These are phyloP conservation scores for Leucosporidium scottii DNA, from an alignment of 768 basidiomycete species.

Conservation along the genomic window DNA sequence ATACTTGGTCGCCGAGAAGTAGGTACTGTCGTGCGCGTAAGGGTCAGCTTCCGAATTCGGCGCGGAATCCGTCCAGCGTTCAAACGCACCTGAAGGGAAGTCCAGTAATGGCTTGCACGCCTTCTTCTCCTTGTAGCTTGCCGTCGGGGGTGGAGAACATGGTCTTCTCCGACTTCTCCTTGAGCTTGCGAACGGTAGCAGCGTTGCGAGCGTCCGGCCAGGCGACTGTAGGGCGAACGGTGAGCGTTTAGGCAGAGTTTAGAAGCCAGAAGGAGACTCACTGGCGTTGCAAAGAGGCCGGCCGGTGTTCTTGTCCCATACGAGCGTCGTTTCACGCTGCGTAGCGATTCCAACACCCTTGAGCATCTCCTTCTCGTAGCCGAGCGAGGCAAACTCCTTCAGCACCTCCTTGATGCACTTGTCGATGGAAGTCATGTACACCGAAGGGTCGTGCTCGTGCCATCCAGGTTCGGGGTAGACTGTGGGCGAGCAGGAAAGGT, in stretches of 20 bases:
- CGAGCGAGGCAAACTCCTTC: slow-evolving; percentile 60
- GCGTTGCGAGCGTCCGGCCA: slow-evolving; percentile 96
- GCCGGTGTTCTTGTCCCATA: slow-evolving; percentile 85
- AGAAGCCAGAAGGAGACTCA: background rate
- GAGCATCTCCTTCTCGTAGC: slow-evolving; percentile 71
- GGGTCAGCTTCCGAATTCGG: background rate
- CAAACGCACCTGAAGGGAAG: slow-evolving; percentile 34
- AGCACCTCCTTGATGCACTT: slow-evolving; percentile 69
- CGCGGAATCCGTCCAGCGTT: background rate
- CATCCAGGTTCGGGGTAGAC: slow-evolving; percentile 51
- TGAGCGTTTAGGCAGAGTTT: background rate
- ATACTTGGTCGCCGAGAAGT: slow-evolving; percentile 87
- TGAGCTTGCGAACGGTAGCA: slow-evolving; percentile 69
- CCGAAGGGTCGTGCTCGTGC: slow-evolving; percentile 88
- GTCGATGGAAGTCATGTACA: slow-evolving; percentile 68
- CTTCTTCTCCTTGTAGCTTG: slow-evolving; percentile 48
- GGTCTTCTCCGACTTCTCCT: slow-evolving; percentile 60
- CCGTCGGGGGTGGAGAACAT: slow-evolving; percentile 29
- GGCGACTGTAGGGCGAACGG: slow-evolving; percentile 51
- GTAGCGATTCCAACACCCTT: slow-evolving; percentile 93
- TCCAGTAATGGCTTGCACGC: slow-evolving; percentile 51
- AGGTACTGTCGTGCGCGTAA: slow-evolving; percentile 49
- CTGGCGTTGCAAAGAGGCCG: slow-evolving; percentile 75
- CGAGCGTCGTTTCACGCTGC: slow-evolving; percentile 90
- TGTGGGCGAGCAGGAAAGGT: slow-evolving; percentile 38